Evolutionary conservation across 768 basidiomycete species (phyloP).

Genomic region (Rickenella mellea): DNA sequence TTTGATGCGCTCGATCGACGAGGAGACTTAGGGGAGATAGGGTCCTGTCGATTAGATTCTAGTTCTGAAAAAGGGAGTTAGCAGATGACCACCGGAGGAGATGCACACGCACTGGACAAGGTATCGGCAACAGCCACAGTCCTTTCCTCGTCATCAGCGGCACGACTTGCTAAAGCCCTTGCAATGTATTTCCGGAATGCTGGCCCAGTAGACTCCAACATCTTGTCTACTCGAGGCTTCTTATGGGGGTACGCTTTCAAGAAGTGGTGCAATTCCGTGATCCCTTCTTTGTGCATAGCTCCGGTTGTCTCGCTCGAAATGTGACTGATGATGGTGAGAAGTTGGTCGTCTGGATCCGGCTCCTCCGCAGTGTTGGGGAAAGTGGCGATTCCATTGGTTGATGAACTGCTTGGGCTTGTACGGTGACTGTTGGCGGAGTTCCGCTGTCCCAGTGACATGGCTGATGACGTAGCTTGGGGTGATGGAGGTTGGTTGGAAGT

Average conservation of each 20-base stretch:
- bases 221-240: constrained; percentile 71
- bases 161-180: constrained; percentile 76
- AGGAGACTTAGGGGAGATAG: constrained; percentile 23
- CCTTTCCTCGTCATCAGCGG: constrained; percentile 79
- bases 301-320: constrained; percentile 85
- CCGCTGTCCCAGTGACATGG: constrained; percentile 30
- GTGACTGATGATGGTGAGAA: constrained; percentile 75
- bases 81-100: constrained; percentile 2
- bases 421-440: constrained; percentile 53
- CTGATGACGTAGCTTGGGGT: constrained; percentile 49
- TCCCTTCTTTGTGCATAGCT: constrained; percentile 86
- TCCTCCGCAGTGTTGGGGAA: constrained; percentile 53
- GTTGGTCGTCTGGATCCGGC: constrained; percentile 79
- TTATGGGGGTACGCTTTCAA: constrained; percentile 86
- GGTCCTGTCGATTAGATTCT: constrained; percentile 43
- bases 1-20: constrained; percentile 18
- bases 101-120: constrained; percentile 54
- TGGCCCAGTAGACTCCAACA: constrained; percentile 80
- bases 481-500: constrained; percentile 64
- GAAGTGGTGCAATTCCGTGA: constrained; percentile 90
- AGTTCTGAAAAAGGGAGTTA: constrained; percentile 34
- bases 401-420: constrained; percentile 62
- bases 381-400: constrained; percentile 46
- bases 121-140: constrained; percentile 77
- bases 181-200: constrained; percentile 90